Base-by-base conservation (phyloP, 208 protist genomes). In the Wallacemonas sp. region DNA sequence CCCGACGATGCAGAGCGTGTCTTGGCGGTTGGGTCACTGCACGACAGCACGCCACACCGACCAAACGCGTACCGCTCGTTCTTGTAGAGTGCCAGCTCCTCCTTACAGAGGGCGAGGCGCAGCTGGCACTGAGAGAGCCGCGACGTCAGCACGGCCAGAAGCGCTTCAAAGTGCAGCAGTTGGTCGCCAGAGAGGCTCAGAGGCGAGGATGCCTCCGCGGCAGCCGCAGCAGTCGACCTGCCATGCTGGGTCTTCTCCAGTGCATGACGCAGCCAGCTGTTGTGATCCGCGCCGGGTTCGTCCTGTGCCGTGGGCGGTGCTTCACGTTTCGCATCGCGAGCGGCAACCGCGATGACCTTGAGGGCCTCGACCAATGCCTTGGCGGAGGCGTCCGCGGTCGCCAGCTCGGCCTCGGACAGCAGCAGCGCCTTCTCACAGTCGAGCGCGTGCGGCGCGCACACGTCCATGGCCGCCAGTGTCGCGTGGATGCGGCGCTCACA, bases 21-120 rank as follows among this genome's bases (percentile, higher is more conserved):
- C n/a, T n/a, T n/a, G n/a, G n/a, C n/a, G n/a, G n/a, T n/a, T n/a
- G 29, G 29, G 16, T 19, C 38, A 34, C 23, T 41, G 55, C 80
- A 92, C 11, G 68, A 68, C 2, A 90, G 65, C 0, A 92, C 65
- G 24, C 83, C 83, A 26, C 68, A 70, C 16, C 76, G 68, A 12
- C 62, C 72, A 63, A 85, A 92, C 27, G 73, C n/a, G 49, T 74
- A 78, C 43, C 88, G 75, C 34, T 93, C 80, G 2, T 56, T 70
- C 61, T 89, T 90, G 71, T 86, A 96, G 2, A 93, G 61, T 3
- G 80, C 82, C 12, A 96, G 33, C 39, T 96, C 87, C 54, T 93
- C 87, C 65, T 93, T 94, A 46, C 87, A 90, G 2, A 96, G 74
- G 9, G 80, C 68, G 21, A 96, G 67, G 3, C 61, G 62, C 33